Conservation (phyloP, 148 eudicot genomes). For the Vaccinium macrocarpon region DNA sequence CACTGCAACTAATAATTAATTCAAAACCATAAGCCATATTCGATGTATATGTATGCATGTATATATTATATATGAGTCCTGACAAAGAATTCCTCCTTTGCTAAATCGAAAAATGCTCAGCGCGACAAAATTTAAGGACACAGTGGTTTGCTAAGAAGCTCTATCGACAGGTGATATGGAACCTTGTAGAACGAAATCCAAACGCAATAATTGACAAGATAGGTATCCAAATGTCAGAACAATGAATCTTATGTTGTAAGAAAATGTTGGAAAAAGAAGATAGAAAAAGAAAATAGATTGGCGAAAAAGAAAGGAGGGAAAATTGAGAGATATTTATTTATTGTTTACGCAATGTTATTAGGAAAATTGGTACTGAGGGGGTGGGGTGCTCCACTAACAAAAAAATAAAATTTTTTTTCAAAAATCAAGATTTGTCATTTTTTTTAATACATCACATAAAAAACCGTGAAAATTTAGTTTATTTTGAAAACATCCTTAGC, state of each 20-base stretch:
- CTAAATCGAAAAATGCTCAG: not conserved
- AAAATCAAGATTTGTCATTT: too few relatives aligned
- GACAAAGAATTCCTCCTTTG: not conserved
- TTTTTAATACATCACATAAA: too few relatives aligned
- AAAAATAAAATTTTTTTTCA: too few relatives aligned
- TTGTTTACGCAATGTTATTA: not conserved
- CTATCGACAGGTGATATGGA: too few relatives aligned
- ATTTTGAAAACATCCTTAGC: too few relatives aligned
- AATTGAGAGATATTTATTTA: not conserved
- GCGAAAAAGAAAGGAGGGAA: not conserved
- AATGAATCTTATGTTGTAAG: not conserved
- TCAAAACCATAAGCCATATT: not conserved
- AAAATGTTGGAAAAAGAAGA: not conserved
- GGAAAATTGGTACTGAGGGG: not conserved
- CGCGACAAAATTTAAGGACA: not conserved
- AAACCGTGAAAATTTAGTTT: too few relatives aligned
- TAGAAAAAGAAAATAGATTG: not conserved
- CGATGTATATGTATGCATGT: not conserved
- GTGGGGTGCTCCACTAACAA: too few relatives aligned
- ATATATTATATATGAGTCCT: not conserved
- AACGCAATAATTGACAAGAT: not conserved
- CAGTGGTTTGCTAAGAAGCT: not conserved
- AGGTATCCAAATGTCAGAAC: not conserved
- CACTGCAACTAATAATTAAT: not conserved
- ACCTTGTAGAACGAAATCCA: not conserved